These are phyloP conservation scores for Aureoboletus auriporus DNA, from an alignment of 768 basidiomycete species.

Conservation along the genomic window DNA sequence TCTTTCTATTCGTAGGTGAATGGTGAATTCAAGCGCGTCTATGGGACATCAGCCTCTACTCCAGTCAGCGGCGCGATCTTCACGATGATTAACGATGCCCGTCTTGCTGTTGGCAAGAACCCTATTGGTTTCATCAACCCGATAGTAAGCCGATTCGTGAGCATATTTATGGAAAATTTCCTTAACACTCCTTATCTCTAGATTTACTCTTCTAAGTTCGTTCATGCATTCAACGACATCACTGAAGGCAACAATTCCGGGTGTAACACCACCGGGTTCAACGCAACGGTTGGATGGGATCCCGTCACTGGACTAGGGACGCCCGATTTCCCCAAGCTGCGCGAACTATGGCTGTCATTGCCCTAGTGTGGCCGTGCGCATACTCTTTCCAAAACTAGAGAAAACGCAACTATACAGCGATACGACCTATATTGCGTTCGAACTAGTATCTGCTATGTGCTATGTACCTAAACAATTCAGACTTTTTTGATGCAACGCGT, in stretches of 20 bases:
- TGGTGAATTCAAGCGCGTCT: conserved; percentile 23
- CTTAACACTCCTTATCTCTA: conserved; percentile 12
- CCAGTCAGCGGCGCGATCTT: conserved; percentile 32
- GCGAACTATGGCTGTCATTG: conserved; percentile 33
- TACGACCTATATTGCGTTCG: too few relatives aligned
- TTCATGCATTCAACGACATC: conserved; percentile 46
- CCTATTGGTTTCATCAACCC: conserved; percentile 45
- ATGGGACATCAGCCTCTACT: conserved; percentile 33
- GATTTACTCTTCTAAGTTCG: conserved; percentile 43
- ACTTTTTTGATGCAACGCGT: too few relatives aligned
- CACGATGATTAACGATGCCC: conserved; percentile 38
- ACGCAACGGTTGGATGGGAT: conserved; percentile 35
- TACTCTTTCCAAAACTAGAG: too few relatives aligned
- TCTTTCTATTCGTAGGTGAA: conserved; percentile 8
- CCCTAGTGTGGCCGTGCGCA: conserved; percentile 4
- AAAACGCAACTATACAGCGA: too few relatives aligned
- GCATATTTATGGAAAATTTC: conserved; percentile 18
- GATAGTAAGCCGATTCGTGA: conserved; percentile 21
- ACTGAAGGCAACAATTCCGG: conserved; percentile 42
- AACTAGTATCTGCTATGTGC: too few relatives aligned
- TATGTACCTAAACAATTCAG: too few relatives aligned
- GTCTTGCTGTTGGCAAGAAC: conserved; percentile 28
- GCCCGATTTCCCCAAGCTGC: conserved; percentile 38
- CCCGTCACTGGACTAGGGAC: conserved; percentile 48
- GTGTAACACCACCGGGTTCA: conserved; percentile 39